Base-by-base conservation (phyloP, 768 basidiomycete species). In the Phlebiopsis gigantea region DNA sequence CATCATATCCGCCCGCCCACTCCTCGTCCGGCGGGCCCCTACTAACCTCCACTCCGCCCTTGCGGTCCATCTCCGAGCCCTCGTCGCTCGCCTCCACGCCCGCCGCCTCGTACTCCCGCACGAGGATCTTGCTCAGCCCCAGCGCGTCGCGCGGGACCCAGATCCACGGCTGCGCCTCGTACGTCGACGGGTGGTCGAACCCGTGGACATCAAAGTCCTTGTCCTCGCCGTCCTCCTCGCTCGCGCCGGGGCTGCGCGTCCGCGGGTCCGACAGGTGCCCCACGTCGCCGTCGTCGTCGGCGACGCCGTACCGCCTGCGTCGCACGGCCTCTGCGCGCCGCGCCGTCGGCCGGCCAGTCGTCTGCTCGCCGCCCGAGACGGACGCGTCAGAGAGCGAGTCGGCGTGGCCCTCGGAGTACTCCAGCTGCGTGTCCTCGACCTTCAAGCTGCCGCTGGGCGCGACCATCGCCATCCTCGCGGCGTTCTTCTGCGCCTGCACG, bases 151-250 rank as follows among this genome's bases (percentile, higher is more conserved):
- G 58, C 0, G 79, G 77, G 28, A 79, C 50, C 79, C 79, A 80
- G 21, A 79, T 61, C 53, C 71, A 70, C 45, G 70, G 66, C 62
- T 76, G 72, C 1, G 61, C 60, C 42, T 68, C 65, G 61, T 78
- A 78, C 25, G 73, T 74, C 0, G 77, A 75, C 2, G 79, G 79
- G 62, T 79, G 78, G 54, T 77, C 70, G 66, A 79, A 79, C 5
- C 72, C 73, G 56, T 69, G 54, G 22, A 65, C 62, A 46, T 70
- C 69, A 49, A 72, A 62, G 44, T 66, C 60, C 26, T 59, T 34
- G 26, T 64, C 63, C 17, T 22, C 19, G n/a, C 59, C 62, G 0
- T 66, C 64, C 5, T 62, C 64, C 12, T 58, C 57, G 21, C 15
- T 53, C 42, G 22, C 19, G 7, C 14, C 17, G 4, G 39, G 19